Conservation (phyloP, 2,329 filamentous ascomycete genomes). For the Alternaria novae-zelandiae region DNA sequence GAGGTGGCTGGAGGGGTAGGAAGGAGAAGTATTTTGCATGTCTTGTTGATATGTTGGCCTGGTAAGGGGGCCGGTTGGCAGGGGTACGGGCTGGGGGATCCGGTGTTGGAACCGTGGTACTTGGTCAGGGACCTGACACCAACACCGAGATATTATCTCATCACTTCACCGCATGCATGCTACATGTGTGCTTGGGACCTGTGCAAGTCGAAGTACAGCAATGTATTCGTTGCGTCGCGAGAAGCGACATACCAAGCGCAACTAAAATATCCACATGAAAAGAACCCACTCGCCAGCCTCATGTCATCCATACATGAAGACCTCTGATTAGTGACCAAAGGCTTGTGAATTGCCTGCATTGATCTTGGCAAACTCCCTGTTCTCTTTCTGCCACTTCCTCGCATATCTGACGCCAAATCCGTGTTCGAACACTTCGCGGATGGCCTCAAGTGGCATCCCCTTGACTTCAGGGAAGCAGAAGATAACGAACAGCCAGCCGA, state of each 20-base stretch:
- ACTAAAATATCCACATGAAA: neutral
- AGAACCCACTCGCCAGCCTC: neutral
- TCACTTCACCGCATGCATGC: neutral
- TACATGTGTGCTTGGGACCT: neutral
- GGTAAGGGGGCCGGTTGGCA: neutral
- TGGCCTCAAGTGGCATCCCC: constrained; percentile 46
- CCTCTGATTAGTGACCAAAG: constrained; percentile 24
- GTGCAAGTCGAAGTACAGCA: neutral
- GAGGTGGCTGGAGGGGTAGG: neutral
- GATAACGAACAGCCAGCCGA: constrained; percentile 45
- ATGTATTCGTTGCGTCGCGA: neutral
- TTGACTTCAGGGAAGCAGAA: constrained; percentile 48
- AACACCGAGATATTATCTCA: neutral
- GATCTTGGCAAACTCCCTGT: constrained; percentile 42
- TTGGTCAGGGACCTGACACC: neutral
- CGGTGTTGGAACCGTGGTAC: neutral
- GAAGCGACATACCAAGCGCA: neutral
- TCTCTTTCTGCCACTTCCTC: constrained; percentile 46
- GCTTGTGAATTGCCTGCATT: constrained; percentile 27
- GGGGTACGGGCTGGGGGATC: neutral
- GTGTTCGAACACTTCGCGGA: constrained; percentile 44
- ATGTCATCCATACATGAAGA: neutral
- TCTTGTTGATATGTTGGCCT: neutral
- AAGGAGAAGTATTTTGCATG: neutral
- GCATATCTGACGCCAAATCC: constrained; percentile 46